These are phyloP conservation scores for Pythium dissimile DNA, from an alignment of 352 stramenopile species.

Conservation along the genomic window DNA sequence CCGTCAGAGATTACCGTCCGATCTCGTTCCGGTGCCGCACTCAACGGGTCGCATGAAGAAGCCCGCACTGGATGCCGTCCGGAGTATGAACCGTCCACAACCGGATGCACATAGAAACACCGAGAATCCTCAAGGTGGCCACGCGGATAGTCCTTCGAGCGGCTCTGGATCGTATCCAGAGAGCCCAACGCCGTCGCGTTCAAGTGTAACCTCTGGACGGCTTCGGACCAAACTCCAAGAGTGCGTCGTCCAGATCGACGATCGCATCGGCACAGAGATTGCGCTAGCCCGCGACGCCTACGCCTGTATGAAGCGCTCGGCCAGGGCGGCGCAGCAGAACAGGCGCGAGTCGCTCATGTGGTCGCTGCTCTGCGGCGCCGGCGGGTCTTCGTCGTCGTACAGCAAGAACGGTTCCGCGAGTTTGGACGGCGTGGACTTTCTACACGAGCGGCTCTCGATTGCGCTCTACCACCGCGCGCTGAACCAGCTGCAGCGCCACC, in stretches of 20 bases:
- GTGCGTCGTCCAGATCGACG: constrained; percentile 51
- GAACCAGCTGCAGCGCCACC: constrained; percentile 80
- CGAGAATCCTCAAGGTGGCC: constrained; percentile 22
- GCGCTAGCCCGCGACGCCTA: constrained; percentile 35
- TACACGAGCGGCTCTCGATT: constrained; percentile 54
- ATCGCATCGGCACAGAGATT: constrained; percentile 43
- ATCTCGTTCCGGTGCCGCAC: constrained; percentile 22
- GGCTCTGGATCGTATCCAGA: not conserved
- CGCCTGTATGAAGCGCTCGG: constrained; percentile 25
- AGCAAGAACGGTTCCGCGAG: not conserved
- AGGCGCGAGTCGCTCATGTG: constrained; percentile 45
- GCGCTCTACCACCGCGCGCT: constrained; percentile 61
- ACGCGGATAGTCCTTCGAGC: not conserved
- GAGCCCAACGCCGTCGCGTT: constrained; percentile 5
- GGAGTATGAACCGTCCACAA: not conserved
- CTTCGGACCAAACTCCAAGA: constrained; percentile 68
- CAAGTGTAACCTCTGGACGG: constrained; percentile 28
- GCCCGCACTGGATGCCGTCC: constrained; percentile 1
- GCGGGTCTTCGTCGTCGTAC: constrained; percentile 21
- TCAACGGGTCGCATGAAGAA: constrained; percentile 9
- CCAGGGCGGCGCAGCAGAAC: constrained; percentile 15
- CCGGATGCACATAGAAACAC: no score
- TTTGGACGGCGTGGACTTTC: constrained; percentile 45
- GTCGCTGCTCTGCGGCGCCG: constrained; percentile 57
- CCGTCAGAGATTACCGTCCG: constrained; percentile 7